Evolutionary conservation across 2,329 filamentous ascomycete genomes (phyloP).

Genomic region (Clonostachys sp.): DNA sequence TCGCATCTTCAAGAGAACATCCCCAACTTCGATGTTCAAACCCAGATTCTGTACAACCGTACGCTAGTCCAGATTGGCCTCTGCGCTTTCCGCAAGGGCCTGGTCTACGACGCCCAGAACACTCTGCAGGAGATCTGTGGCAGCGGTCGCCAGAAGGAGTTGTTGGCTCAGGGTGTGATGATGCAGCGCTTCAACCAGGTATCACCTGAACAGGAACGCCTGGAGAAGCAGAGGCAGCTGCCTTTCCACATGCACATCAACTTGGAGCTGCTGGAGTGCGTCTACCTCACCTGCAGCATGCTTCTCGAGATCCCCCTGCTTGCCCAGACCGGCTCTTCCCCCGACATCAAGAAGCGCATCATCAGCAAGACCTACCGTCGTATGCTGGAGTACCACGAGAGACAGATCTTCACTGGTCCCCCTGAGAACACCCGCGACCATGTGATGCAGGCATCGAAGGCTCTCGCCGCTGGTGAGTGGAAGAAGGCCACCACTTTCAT

Average conservation of each 20-base stretch:
- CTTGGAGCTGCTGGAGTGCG: constrained; percentile 93
- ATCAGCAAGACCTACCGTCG: constrained; percentile 99
- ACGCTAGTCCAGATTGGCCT: constrained; percentile 96
- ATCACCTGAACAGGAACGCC: constrained; percentile 92
- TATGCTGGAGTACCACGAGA: constrained; percentile 99
- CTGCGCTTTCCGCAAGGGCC: constrained; percentile 93
- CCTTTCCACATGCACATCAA: constrained; percentile 99
- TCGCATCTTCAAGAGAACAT: constrained; percentile 98
- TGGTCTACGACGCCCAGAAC: constrained; percentile 96
- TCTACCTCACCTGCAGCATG: constrained; percentile 99
- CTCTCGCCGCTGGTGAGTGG: constrained; percentile 95
- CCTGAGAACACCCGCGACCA: constrained; percentile 99
- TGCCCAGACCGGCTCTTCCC: constrained; percentile 92
- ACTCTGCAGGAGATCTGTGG: constrained; percentile 98
- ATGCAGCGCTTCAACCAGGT: constrained; percentile 97
- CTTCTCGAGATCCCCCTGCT: constrained; percentile 95
- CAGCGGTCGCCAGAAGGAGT: constrained; percentile 94
- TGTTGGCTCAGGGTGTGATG: constrained; percentile 96
- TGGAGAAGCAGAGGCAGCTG: constrained; percentile 94
- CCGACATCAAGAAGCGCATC: constrained; percentile 93
- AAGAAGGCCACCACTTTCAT: constrained; percentile 93
- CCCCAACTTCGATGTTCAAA: constrained; percentile 91
- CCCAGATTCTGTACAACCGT: constrained; percentile 97
- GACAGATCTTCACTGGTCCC: constrained; percentile 97
- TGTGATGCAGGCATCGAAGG: constrained; percentile 98